These are phyloP conservation scores for Flaveria bidentis DNA, from an alignment of 129 eudicot genomes.

Conservation along the genomic window DNA sequence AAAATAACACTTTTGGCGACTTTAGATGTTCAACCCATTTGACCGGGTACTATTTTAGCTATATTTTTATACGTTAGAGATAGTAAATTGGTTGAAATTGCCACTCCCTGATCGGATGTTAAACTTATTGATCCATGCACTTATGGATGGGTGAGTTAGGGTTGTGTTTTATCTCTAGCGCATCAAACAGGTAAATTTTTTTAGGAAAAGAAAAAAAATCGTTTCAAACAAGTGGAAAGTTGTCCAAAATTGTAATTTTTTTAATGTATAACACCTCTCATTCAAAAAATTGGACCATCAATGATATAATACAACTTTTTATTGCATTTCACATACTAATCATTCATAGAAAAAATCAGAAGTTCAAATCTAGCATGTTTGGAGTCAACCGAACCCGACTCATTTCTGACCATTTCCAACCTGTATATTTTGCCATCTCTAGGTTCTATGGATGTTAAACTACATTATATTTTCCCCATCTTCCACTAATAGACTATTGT, in stretches of 20 bases:
- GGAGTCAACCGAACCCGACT: not conserved
- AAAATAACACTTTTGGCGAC: not conserved
- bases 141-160: not conserved
- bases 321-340: not conserved
- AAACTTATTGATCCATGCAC: not conserved
- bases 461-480: not conserved
- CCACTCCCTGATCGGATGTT: not conserved
- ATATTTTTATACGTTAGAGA: not conserved
- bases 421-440: not conserved
- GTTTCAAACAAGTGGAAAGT: not conserved
- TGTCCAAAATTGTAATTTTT: not conserved
- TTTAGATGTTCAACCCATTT: not conserved
- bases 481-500: not conserved
- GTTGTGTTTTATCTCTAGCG: not conserved
- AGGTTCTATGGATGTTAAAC: slow-evolving; percentile 6
- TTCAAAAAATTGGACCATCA: not conserved
- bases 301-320: not conserved
- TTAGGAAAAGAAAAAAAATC: not conserved
- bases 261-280: not conserved
- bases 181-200: not conserved
- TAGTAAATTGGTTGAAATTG: not conserved
- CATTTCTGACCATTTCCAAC: not conserved
- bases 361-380: not conserved
- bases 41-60: not conserved
- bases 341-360: not conserved